Base-by-base conservation (phyloP, 2,329 filamentous ascomycete species). In the Plenodomus lindquistii region DNA sequence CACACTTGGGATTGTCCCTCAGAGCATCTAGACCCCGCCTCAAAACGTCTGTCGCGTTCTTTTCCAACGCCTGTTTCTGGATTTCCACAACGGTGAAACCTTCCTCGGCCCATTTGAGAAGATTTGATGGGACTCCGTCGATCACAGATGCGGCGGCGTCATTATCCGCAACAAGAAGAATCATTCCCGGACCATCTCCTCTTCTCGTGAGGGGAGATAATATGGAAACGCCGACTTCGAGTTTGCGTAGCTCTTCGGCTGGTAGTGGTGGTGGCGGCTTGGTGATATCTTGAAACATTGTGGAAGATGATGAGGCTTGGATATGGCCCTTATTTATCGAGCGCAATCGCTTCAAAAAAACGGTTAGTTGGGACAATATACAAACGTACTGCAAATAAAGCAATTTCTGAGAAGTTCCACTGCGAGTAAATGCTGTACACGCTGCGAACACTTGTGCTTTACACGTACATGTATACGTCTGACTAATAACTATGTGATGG, bases 71-170 rank as follows among this genome's bases (percentile, higher is more conserved):
- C 29, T 40, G 29, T 20, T 46, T 37, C n/a, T 53, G 50, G 11
- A 56, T 46, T 24, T 56, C 50, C 8, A 40, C 47, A 22, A 56
- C 53, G 2, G 43, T 73, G 54, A 81, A 87, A 0, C 85, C 82
- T 63, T 88, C 85, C 63, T 88, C 85, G 0, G 84, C 84, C 85
- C 85, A 88, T 67, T 87, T 88, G 48, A 81, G 46, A 7, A 55
- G 29, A 20, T 45, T 46, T 19, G 52, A 55, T 17, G 55, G 55
- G 27, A 58, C 52, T 18, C 55, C 52, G 15, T 55, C 38, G 7
- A 44, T 16, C 17, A 56, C 51, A 8, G 35, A 42, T 39, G 20
- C n/a, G 11, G 40, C 20, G 8, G 20, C 36, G 37, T 59, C 59
- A 11, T 69, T 52, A 18, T 44, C 37, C 31, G 46, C 19, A 22